Conservation (phyloP, 1,139 yeast species). For the Hansenula sp. region DNA sequence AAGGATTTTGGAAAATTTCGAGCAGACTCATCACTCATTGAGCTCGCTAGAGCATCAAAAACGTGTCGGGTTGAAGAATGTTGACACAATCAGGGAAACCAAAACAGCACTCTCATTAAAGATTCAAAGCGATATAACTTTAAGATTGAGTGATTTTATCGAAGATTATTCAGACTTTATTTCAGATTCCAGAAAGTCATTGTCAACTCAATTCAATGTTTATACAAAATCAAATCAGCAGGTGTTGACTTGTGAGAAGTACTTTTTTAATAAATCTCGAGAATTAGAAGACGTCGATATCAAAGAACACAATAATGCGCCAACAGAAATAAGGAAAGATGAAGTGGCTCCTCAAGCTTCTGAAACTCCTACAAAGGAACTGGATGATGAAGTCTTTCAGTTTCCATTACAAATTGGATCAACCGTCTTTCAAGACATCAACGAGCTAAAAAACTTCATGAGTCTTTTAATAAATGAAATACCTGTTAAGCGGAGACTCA, state of each 20-base stretch:
- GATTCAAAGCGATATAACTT: constrained; percentile 12
- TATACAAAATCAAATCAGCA: constrained; percentile 10
- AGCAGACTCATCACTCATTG: background rate
- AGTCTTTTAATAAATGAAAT: constrained; percentile 16
- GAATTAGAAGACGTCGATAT: constrained; percentile 12
- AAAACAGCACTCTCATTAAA: constrained; percentile 5
- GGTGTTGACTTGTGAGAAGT: constrained; percentile 7
- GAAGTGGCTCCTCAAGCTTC: background rate
- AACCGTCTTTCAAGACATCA: constrained; percentile 9
- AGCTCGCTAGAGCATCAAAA: constrained; percentile 8
- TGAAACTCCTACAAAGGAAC: constrained; percentile 9
- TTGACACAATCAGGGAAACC: constrained; percentile 3
- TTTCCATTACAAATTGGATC: constrained; percentile 24
- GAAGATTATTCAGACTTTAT: constrained; percentile 16
- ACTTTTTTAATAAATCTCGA: constrained; percentile 11
- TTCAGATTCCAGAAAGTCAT: constrained; percentile 4
- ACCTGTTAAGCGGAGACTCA: constrained; percentile 20
- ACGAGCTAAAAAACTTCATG: constrained; percentile 17
- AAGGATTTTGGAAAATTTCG: constrained; percentile 1
- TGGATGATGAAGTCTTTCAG: constrained; percentile 16
- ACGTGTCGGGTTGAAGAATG: constrained; percentile 4
- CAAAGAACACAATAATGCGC: constrained; percentile 1
- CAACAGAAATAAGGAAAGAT: background rate
- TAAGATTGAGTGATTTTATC: constrained; percentile 16
- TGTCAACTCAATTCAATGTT: constrained; percentile 9